Percentiles rank a stretch among this genome's conserved stretches.
phyloP scores from a whole-genome alignment of 1,139 yeast species.

The Candida labiduridarum region DNA sequence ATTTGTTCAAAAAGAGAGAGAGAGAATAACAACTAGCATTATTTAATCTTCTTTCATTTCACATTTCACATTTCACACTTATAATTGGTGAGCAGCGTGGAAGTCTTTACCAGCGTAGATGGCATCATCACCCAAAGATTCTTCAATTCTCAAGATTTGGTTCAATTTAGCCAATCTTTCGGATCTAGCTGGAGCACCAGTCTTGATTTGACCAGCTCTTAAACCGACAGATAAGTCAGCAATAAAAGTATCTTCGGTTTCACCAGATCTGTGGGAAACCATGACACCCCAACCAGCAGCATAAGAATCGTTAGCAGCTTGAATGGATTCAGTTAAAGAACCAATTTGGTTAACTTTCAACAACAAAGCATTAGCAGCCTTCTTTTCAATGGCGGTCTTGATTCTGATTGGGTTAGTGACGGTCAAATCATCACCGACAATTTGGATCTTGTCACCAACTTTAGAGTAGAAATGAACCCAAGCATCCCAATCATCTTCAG shows the following conservation, averaged over 20 bases:
- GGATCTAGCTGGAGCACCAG: constrained; percentile 99
- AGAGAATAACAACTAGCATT: neutral
- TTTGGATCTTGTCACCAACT: constrained; percentile 73
- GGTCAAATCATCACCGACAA: constrained; percentile 96
- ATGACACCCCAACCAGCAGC: constrained; percentile 96
- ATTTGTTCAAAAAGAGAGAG: neutral
- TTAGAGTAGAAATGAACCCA: constrained; percentile 82
- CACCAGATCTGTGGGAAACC: constrained; percentile 99
- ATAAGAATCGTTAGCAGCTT: constrained; percentile 90
- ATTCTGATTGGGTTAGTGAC: constrained; percentile 96
- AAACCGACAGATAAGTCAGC: constrained; percentile 97
- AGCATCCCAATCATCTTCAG: constrained; percentile 98
- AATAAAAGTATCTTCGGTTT: constrained; percentile 96
- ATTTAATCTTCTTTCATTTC: neutral
- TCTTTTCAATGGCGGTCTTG: constrained; percentile 91
- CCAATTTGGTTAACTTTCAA: constrained; percentile 97
- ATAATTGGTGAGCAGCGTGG: constrained; percentile 51
- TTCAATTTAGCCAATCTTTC: constrained; percentile 98
- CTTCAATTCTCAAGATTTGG: constrained; percentile 97
- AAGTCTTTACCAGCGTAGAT: constrained; percentile 89
- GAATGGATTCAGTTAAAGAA: constrained; percentile 85
- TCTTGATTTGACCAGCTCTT: constrained; percentile 97
- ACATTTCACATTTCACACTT: constrained; percentile 17
- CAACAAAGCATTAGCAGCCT: constrained; percentile 89
- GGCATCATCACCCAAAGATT: constrained; percentile 94